Base-by-base conservation (phyloP, 768 basidiomycete species). In the Suillus sp. region DNA sequence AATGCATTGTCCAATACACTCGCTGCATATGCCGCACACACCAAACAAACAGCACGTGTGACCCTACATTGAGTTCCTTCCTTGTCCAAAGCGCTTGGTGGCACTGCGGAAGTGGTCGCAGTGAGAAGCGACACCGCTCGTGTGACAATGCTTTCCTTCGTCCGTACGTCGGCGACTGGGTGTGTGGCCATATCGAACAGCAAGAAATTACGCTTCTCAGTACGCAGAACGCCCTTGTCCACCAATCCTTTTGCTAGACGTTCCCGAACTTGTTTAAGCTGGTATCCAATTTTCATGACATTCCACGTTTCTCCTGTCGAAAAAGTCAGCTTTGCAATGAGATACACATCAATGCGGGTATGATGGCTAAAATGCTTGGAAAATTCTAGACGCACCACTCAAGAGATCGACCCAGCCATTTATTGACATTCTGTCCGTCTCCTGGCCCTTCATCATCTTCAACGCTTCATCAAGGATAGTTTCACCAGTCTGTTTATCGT, bases 181-280 rank as follows among this genome's bases (percentile, higher is more conserved):
- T 99, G 96, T 0, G 96, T 99, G 20, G 97, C 96, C 96, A 99
- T 99, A 80, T 99, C 96, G 78, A 99, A 99, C 35, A 99, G 83
- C 57, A 99, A 85, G 77, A 99, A 99, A 76, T 99, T 99, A 71
- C 95, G 92, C 74, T 99, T 99, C 75, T 99, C 97, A 18, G 96
- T 99, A 58, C 97, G 91, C n/a, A 99, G 86, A 43, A 99, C 88
- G 69, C 96, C 97, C 78, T 99, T 99, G 82, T 99, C 96, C 59
- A 98, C 96, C 45, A 99, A 86, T 3, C 96, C 88, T 75, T 99
- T 99, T 16, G 96, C 95, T 45, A 99, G 89, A 20, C 96, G 92
- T 78, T 99, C 96, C 53, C 96, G 90, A 45, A 99, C 96, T 78
- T 98, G 96, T 77, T 98, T 98, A 54, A 99, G 88, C 77, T 99